Percentiles rank a stretch among this genome's conserved stretches.
These are phyloP conservation scores for Colletotrichum tamarilloi DNA, from an alignment of 2,329 filamentous ascomycete species.

Conservation along the genomic window DNA sequence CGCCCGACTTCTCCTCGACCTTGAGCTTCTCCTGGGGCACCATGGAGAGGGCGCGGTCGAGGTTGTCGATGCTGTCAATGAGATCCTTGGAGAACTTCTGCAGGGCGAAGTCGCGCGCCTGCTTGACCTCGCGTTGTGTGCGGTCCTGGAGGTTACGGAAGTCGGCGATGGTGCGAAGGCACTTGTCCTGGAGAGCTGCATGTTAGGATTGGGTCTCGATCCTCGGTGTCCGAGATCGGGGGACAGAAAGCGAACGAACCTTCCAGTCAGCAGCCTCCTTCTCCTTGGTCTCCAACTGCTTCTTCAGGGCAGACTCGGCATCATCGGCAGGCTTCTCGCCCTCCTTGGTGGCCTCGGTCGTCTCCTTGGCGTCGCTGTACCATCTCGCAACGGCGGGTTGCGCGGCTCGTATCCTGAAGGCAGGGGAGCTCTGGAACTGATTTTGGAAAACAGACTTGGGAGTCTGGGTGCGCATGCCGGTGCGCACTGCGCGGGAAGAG, in stretches of 20 bases:
- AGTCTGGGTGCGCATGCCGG: constrained; percentile 49
- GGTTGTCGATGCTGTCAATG: constrained; percentile 94
- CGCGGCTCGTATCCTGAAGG: constrained; percentile 49
- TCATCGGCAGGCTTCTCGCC: constrained; percentile 41
- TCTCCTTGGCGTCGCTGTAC: constrained; percentile 61
- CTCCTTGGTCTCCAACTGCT: constrained; percentile 63
- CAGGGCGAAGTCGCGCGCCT: constrained; percentile 91
- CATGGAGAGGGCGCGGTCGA: constrained; percentile 88
- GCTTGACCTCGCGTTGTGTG: constrained; percentile 88
- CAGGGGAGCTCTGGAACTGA: constrained; percentile 51
- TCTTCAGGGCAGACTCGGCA: constrained; percentile 58
- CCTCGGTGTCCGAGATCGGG: constrained; percentile 21
- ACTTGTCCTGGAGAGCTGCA: constrained; percentile 78
- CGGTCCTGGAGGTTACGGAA: constrained; percentile 98
- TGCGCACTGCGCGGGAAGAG: constrained; percentile 57
- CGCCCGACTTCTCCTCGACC: constrained; percentile 55
- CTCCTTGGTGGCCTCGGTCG: constrained; percentile 41
- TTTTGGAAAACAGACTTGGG: constrained; percentile 49
- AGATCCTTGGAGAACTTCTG: constrained; percentile 96
- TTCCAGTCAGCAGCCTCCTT: constrained; percentile 79
- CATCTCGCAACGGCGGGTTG: constrained; percentile 53
- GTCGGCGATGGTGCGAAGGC: constrained; percentile 92
- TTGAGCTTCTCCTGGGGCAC: constrained; percentile 81
- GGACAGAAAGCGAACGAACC: constrained; percentile 63
- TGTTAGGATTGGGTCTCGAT: constrained; percentile 11